Evolutionary conservation across 1,139 yeast species (phyloP).

Genomic region (Geotrichum siamense): DNA sequence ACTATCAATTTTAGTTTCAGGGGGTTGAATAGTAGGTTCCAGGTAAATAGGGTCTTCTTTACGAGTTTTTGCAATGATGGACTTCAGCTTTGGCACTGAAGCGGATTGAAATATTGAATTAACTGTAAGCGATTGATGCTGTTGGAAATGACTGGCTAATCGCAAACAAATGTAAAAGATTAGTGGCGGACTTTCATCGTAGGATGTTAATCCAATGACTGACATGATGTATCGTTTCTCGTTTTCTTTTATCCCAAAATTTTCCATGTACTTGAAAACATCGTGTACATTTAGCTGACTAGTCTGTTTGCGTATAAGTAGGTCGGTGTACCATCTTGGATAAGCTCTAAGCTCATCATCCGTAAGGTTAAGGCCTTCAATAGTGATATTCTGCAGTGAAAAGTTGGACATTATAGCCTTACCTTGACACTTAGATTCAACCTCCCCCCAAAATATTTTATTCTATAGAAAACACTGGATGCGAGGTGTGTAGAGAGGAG

Average conservation of each 20-base stretch:
- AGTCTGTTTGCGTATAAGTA: conserved; percentile 35
- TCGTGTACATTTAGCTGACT: conserved; percentile 36
- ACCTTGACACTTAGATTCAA: too few relatives aligned
- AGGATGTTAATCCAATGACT: conserved; percentile 30
- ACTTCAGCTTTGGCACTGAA: conserved; percentile 35
- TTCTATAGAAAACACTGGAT: too few relatives aligned
- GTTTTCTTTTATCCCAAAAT: conserved; percentile 35
- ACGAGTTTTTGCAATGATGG: conserved; percentile 33
- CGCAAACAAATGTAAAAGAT: conserved; percentile 39
- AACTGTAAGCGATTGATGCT: conserved; percentile 29
- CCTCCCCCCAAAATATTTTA: too few relatives aligned
- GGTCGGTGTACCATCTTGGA: conserved; percentile 41
- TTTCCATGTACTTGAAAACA: conserved; percentile 35
- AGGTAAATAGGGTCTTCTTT: conserved; percentile 21
- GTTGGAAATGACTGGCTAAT: conserved; percentile 35
- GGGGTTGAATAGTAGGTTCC: conserved; percentile 6
- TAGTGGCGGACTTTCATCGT: conserved; percentile 33
- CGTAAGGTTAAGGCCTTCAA: conserved; percentile 34
- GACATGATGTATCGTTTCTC: conserved; percentile 28
- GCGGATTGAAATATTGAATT: conserved; percentile 31
- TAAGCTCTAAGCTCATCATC: conserved; percentile 37
- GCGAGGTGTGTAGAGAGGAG: too few relatives aligned
- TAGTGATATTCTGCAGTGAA: conserved; percentile 15
- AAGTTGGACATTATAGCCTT: conserved; percentile 8
- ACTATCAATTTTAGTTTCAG: conserved; percentile 13